Base-by-base conservation (phyloP, 768 basidiomycete genomes). In the Wakefieldia striispora region DNA sequence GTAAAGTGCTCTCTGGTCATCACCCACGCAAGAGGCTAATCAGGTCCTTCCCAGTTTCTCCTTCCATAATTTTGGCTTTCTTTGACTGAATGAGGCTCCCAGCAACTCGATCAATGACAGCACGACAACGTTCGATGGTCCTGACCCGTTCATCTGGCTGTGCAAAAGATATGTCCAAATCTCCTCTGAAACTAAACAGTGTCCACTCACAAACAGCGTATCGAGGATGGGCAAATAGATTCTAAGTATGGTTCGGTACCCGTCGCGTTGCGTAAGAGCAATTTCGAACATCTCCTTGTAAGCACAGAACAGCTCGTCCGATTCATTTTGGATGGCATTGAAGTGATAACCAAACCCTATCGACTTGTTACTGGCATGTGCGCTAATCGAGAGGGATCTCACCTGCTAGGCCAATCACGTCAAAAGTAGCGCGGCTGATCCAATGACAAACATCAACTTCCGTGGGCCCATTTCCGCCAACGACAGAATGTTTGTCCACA, bases 351-450 rank as follows among this genome's bases (percentile, higher is more conserved):
- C 88, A 61, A 95, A 95, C 2, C 87, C 90, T 91, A 43, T 6
- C 40, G 11, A 46, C 29, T 23, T 6, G 42, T 60, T n/a, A 53
- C 5, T 49, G 26, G 27, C 5, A 26, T 41, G 27, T 13, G n/a
- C 33, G 24, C 13, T 56, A 24, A 47, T 38, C 33, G 34, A 13
- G 24, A 35, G 40, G 49, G 20, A 8, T n/a, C 72, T 40, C 47
- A 89, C 88, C 89, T 36, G 92, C 89, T n/a, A 90, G 65, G 1
- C 92, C 94, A 57, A 97, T 92, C 38, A 95, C 84, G 65, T 95
- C 94, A 60, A 97, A 88, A 0, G 92, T 92, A 9, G 85, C 84
- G 37, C 91, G 78, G 54, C 84, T 87, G 29, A 94, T 68, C 86
- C 88, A 95, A 56, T 80, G 82, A 61, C 81, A 84, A 7, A 94